These are phyloP conservation scores for Claviceps lovelessii DNA, from an alignment of 2,329 filamentous ascomycete species.

Conservation along the genomic window DNA sequence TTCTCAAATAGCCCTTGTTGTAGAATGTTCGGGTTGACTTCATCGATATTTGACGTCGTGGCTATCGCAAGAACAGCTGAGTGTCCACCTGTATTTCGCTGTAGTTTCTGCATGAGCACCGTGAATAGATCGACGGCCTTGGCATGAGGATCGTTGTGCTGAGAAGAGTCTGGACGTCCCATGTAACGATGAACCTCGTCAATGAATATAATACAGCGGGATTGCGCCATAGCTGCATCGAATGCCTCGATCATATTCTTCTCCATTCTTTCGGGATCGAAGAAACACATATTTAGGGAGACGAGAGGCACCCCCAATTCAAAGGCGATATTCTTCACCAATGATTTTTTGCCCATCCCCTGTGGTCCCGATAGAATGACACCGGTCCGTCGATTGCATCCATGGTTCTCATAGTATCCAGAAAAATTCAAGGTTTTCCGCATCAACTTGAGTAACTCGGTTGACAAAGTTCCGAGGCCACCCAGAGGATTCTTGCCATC, in stretches of 20 bases:
- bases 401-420: constrained; percentile 8
- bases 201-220: constrained; percentile 82
- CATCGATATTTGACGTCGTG: constrained; percentile 79
- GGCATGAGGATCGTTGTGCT: constrained; percentile 80
- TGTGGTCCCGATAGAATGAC: constrained; percentile 66
- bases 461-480: constrained; percentile 16
- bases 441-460: constrained; percentile 9
- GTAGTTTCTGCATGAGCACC: constrained; percentile 73
- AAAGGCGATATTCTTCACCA: constrained; percentile 60
- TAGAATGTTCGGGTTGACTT: constrained; percentile 64
- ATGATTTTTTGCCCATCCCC: constrained; percentile 68
- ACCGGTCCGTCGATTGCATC: constrained; percentile 25
- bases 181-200: constrained; percentile 79
- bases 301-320: constrained; percentile 61
- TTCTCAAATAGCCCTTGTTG: constrained; percentile 65
- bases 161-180: constrained; percentile 61
- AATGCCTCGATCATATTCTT: constrained; percentile 26
- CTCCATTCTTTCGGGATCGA: constrained; percentile 25
- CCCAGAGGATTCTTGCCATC: constrained; percentile 13
- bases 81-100: constrained; percentile 50
- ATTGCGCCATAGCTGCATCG: constrained; percentile 72
- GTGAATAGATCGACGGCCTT: constrained; percentile 71
- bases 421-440: constrained; percentile 10
- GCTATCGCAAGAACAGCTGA: constrained; percentile 81
- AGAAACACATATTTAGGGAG: constrained; percentile 27